Evolutionary conservation across 306 rosid genomes (phyloP).

Genomic region (Gynostemma pentaphyllum): DNA sequence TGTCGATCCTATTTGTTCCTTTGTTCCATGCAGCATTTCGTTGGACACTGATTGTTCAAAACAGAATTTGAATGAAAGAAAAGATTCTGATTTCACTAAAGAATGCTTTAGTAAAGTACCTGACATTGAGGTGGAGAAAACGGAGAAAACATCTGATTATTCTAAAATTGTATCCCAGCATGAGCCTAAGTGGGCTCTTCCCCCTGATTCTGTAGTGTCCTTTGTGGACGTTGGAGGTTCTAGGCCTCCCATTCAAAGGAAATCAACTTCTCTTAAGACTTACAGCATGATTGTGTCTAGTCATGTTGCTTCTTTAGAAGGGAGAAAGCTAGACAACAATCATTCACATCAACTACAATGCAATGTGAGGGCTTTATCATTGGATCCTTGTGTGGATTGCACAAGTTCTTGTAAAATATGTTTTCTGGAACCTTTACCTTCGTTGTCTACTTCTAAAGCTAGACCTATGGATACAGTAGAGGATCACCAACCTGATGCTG

Average conservation of each 20-base stretch:
- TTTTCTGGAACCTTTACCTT: constrained; percentile 16
- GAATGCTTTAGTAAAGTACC: constrained; percentile 17
- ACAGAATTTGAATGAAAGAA: constrained; percentile 19
- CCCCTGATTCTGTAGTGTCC: not conserved
- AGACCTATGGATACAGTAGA: constrained; percentile 18
- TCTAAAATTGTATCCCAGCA: constrained; percentile 13
- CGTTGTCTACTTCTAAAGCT: constrained; percentile 13
- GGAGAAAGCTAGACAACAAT: constrained; percentile 10
- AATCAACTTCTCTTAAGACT: constrained; percentile 37
- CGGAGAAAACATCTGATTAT: constrained; percentile 15
- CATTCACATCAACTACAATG: constrained; percentile 21
- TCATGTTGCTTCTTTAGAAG: constrained; percentile 6
- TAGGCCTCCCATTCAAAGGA: constrained; percentile 22
- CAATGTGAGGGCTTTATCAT: constrained; percentile 19
- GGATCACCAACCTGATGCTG: constrained; percentile 18
- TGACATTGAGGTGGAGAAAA: constrained; percentile 31
- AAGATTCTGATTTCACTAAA: constrained; percentile 18
- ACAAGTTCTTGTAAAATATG: constrained; percentile 23
- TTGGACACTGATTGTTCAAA: constrained; percentile 24
- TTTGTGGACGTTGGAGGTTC: constrained; percentile 20
- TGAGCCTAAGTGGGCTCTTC: constrained; percentile 14
- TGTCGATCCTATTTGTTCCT: constrained; percentile 79
- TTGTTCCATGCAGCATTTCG: constrained; percentile 80
- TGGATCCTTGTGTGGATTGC: constrained; percentile 19
- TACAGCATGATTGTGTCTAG: constrained; percentile 37